Conservation (phyloP, 805 yeast genomes). For the Saturnispora besseyi region DNA sequence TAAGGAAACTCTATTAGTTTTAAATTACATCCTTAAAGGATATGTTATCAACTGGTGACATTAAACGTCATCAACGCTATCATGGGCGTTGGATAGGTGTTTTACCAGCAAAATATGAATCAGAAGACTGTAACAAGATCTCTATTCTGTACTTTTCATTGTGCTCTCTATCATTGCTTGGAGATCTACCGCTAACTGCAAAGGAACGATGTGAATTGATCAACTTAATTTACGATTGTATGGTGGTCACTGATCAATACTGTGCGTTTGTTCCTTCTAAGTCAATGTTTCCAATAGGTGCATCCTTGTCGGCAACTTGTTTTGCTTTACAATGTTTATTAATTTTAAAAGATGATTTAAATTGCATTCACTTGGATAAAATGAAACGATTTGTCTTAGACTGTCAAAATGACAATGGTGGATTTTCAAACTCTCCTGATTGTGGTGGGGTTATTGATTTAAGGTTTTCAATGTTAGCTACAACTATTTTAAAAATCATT, state of each 20-base stretch:
- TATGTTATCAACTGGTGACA: conserved; percentile 10
- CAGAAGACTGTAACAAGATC: conserved; percentile 60
- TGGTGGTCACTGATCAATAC: conserved; percentile 27
- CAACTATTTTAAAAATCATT: conserved; percentile 47
- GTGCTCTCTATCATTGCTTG: conserved; percentile 45
- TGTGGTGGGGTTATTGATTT: conserved; percentile 51
- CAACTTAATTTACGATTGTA: conserved; percentile 39
- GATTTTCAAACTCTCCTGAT: conserved; percentile 37
- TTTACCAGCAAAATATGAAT: conserved; percentile 41
- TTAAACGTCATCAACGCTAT: conserved; percentile 22
- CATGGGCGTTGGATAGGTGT: conserved; percentile 25
- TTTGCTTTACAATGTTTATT: conserved; percentile 57
- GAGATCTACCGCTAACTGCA: conserved; percentile 1
- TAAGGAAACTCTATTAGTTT: not conserved
- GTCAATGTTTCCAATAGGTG: not conserved
- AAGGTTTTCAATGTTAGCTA: conserved; percentile 67
- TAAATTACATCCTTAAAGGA: not conserved
- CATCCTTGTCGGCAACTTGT: conserved; percentile 47
- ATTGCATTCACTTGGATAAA: conserved; percentile 30
- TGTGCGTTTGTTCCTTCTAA: conserved; percentile 35
- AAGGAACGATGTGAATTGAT: conserved; percentile 19
- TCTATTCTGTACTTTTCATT: conserved; percentile 66
- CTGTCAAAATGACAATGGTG: conserved; percentile 58
- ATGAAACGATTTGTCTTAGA: conserved; percentile 45
- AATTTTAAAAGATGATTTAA: conserved; percentile 38